A percentile compares a stretch with the other conserved stretches of the same genome.
These are phyloP conservation scores for Penicillium cataractarum DNA, from an alignment of 495 filamentous ascomycete genomes.

Conservation along the genomic window DNA sequence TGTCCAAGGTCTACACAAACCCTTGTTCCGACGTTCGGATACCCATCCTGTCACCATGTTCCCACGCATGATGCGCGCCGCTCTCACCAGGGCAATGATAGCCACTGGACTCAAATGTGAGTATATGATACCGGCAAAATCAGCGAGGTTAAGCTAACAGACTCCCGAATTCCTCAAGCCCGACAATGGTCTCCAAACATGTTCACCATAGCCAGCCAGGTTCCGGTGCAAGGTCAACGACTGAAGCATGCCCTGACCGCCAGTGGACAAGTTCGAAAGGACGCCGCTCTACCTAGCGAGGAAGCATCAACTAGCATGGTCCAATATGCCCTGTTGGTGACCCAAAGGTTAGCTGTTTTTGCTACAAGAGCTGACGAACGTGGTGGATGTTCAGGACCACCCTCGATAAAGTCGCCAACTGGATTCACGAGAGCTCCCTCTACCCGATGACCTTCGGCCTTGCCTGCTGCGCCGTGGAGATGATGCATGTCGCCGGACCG, in stretches of 20 bases:
- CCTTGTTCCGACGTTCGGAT: too few relatives aligned
- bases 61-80: background rate
- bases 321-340: conserved; percentile 92
- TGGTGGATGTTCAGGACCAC: conserved; percentile 72
- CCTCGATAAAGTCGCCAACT: conserved; percentile 89
- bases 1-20: too few relatives aligned
- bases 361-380: conserved; percentile 5
- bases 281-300: conserved; percentile 87
- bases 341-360: background rate
- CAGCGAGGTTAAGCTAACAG: background rate
- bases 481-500: conserved; percentile 96
- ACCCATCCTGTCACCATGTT: background rate
- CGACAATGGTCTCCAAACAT: background rate
- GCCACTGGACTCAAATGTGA: background rate
- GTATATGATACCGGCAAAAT: background rate
- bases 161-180: background rate
- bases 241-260: conserved; percentile 36
- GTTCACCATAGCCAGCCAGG: background rate
- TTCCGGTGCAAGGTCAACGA: background rate
- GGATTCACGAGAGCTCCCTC: conserved; percentile 90
- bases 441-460: conserved; percentile 99
- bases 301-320: conserved; percentile 90
- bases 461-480: conserved; percentile 94
- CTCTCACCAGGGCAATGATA: background rate
- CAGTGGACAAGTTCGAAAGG: conserved; percentile 58